Base-by-base conservation (phyloP, 305 asterid genomes). In the Fraxinus nigra region DNA sequence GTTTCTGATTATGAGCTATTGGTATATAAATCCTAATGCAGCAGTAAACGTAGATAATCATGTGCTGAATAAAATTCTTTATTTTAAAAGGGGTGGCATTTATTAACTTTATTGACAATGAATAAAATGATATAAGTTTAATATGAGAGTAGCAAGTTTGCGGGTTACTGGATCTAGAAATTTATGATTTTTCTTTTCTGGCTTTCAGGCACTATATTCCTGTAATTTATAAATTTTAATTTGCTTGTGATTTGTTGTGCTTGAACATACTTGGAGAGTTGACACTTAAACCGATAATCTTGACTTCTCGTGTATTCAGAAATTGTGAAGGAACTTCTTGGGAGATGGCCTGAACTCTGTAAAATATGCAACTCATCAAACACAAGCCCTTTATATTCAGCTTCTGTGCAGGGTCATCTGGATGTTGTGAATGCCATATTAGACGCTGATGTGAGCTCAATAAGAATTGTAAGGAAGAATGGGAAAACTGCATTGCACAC, bases 301-400 rank as follows among this genome's bases (percentile, higher is more conserved):
- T 26, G 65, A 35, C 82, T 74, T 26, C 76, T 83, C 46, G 38
- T 79, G 26, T 33, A 16, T 88, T 46, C 92, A 96, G 99, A 88
- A 76, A 88, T 94, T 5, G 94, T 94, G 83, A 87, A 83, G 86
- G 90, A 88, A 48, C 89, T 94, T 81, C 89, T 93, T 75, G 80
- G 80, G 22, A 86, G 75, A 87, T 96, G 99, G 99, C 98, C 99
- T 3, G 97, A 93, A 93, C 98, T 96, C 72, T 94, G 99, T 84
- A 87, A 87, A 86, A 91, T 92, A 75, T 94, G 99, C 89, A 89
- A 96, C 88, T 83, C 98, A 20, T 85, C 97, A 34, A 94, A 94
- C 85, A 96, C 99, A 2, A 96, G 99, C 87, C 99, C 99, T 76
- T 93, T 96, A 26, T 96, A 96, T 82, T 87, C 98, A 38, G 98